Evolutionary conservation across 2,329 filamentous ascomycete genomes (phyloP).

Genomic region (Chalaropsis thielavioides): DNA sequence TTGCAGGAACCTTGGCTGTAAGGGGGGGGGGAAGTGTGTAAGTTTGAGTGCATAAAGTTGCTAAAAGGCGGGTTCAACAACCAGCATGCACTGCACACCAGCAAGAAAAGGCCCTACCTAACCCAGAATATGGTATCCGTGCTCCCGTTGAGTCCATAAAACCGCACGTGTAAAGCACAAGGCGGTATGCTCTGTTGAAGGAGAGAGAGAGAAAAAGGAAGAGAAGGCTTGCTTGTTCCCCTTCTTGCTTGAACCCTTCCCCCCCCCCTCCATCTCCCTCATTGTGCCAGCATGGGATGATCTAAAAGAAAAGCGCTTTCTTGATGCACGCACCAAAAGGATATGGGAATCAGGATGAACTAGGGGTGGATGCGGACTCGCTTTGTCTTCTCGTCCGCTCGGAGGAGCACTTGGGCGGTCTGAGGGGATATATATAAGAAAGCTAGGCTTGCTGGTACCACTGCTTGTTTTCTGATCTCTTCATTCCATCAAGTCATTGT

Average conservation of each 20-base stretch:
- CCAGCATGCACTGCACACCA: background rate
- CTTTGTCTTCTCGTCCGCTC: background rate
- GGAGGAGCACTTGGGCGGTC: background rate
- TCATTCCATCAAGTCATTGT: background rate
- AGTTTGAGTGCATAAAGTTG: background rate
- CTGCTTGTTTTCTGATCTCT: background rate
- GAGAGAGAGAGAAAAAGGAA: background rate
- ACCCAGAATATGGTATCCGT: background rate
- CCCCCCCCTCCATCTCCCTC: background rate
- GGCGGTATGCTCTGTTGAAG: background rate
- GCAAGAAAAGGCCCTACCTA: background rate
- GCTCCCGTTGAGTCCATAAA: background rate
- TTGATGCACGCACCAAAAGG: background rate
- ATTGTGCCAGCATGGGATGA: background rate
- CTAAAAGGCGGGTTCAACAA: background rate
- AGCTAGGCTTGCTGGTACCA: background rate
- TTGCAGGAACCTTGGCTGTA: background rate
- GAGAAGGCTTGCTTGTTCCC: background rate
- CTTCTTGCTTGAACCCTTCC: background rate
- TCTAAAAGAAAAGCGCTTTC: background rate
- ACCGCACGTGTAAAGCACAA: background rate
- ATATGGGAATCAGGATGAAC: background rate
- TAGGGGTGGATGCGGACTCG: background rate
- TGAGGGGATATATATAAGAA: background rate
- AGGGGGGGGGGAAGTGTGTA: background rate